These are phyloP conservation scores for Buxus sempervirens DNA, from an alignment of 164 flowering plant genomes.

Conservation along the genomic window DNA sequence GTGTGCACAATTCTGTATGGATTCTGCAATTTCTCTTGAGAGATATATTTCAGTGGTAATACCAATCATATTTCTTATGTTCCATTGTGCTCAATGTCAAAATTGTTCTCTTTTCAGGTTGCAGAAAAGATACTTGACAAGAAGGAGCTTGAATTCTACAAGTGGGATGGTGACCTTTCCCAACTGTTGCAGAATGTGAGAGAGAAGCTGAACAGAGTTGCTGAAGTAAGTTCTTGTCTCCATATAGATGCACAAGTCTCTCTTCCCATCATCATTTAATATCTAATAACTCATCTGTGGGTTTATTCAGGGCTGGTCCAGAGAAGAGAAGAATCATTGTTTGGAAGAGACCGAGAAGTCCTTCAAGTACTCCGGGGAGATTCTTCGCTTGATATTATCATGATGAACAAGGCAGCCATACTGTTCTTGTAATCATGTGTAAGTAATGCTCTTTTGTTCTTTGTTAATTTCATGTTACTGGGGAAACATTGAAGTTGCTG, in stretches of 20 bases:
- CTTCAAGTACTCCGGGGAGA: constrained; percentile 75
- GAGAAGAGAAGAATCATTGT: constrained; percentile 93
- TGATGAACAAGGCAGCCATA: constrained; percentile 23
- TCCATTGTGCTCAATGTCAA: neutral
- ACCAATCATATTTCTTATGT: neutral
- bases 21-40: neutral
- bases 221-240: constrained; percentile 49
- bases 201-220: constrained; percentile 81
- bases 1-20: too few relatives aligned
- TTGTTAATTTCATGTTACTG: neutral
- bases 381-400: constrained; percentile 73
- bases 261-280: neutral
- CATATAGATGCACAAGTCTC: neutral
- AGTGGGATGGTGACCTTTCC: constrained; percentile 91
- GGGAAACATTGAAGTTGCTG: neutral
- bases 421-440: constrained; percentile 4
- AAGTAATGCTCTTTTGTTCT: neutral
- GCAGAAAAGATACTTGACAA: constrained; percentile 73
- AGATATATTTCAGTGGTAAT: neutral
- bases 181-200: constrained; percentile 78
- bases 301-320: constrained; percentile 69
- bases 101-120: constrained; percentile 37
- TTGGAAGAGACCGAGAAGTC: constrained; percentile 93
- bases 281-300: neutral
- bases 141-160: constrained; percentile 88